phyloP scores from a whole-genome alignment of 2,329 filamentous ascomycete genomes.

The Alternaria hordeiaustralica region DNA sequence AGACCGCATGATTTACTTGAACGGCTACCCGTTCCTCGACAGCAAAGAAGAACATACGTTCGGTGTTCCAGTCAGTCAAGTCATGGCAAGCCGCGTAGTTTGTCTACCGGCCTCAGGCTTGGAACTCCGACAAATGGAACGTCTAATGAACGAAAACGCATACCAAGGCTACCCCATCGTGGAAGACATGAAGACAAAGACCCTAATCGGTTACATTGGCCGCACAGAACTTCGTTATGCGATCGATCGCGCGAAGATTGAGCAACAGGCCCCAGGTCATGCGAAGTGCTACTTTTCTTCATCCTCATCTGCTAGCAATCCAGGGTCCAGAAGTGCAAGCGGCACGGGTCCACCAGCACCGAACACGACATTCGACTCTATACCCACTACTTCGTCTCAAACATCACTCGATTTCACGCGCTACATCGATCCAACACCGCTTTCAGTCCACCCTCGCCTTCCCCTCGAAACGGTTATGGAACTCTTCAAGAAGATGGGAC shows the following conservation, averaged over 20 bases:
- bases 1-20: slow-evolving; percentile 99
- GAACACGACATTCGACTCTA: slow-evolving; percentile 64
- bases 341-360: slow-evolving; percentile 23
- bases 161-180: slow-evolving; percentile 95
- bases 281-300: slow-evolving; percentile 77
- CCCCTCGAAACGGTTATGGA: slow-evolving; percentile 98
- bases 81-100: slow-evolving; percentile 81
- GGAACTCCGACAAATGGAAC: slow-evolving; percentile 77
- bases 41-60: slow-evolving; percentile 98
- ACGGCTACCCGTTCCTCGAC: slow-evolving; percentile 94
- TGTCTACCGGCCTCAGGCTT: slow-evolving; percentile 77
- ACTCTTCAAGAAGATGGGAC: slow-evolving; percentile 96
- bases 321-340: slow-evolving; percentile 31
- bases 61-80: slow-evolving; percentile 87
- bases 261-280: slow-evolving; percentile 63
- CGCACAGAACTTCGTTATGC: slow-evolving; percentile 91
- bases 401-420: slow-evolving; percentile 78
- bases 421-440: slow-evolving; percentile 87
- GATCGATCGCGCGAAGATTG: slow-evolving; percentile 77
- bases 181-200: slow-evolving; percentile 72
- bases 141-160: slow-evolving; percentile 75
- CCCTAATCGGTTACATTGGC: slow-evolving; percentile 88
- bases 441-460: slow-evolving; percentile 88
- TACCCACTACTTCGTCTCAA: slow-evolving; percentile 60
- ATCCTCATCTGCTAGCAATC: slow-evolving; percentile 6